Percentiles rank a stretch among this genome's conserved stretches.
Conservation (phyloP, 441 rosid species). For the Capsella rubella region DNA sequence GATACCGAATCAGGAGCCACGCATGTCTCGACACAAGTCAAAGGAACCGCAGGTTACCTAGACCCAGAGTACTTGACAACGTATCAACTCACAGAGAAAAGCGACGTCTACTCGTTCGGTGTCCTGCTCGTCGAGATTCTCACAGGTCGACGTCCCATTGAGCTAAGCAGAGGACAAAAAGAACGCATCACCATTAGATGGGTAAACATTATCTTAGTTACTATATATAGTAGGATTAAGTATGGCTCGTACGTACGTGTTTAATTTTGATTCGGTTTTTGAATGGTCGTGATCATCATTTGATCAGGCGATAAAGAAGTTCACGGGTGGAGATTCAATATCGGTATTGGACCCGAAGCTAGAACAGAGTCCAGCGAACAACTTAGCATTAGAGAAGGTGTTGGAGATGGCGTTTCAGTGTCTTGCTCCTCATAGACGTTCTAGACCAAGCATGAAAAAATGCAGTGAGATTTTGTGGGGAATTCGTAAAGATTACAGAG, state of each 20-base stretch:
- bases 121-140: constrained; percentile 82
- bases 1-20: constrained; percentile 84
- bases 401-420: constrained; percentile 81
- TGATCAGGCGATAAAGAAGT: constrained; percentile 82
- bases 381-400: constrained; percentile 69
- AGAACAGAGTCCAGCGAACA: constrained; percentile 53
- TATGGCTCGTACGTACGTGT: neutral
- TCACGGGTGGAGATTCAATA: constrained; percentile 66
- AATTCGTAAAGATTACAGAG: constrained; percentile 86
- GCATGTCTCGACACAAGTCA: constrained; percentile 95
- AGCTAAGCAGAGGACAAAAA: constrained; percentile 67
- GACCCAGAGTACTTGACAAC: constrained; percentile 93
- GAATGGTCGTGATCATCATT: constrained; percentile 17
- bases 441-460: constrained; percentile 82
- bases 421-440: constrained; percentile 72
- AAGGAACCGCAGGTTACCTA: constrained; percentile 96
- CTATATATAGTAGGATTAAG: neutral
- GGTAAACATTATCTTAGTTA: constrained; percentile 48
- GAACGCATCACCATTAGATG: constrained; percentile 86
- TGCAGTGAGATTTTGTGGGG: constrained; percentile 91
- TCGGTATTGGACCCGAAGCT: constrained; percentile 74
- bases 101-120: constrained; percentile 97
- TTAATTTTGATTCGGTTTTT: neutral
- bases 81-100: constrained; percentile 90
- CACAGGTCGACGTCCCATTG: constrained; percentile 91